Base-by-base conservation (phyloP, 163 green algal species). In the Picocystis sp. region DNA sequence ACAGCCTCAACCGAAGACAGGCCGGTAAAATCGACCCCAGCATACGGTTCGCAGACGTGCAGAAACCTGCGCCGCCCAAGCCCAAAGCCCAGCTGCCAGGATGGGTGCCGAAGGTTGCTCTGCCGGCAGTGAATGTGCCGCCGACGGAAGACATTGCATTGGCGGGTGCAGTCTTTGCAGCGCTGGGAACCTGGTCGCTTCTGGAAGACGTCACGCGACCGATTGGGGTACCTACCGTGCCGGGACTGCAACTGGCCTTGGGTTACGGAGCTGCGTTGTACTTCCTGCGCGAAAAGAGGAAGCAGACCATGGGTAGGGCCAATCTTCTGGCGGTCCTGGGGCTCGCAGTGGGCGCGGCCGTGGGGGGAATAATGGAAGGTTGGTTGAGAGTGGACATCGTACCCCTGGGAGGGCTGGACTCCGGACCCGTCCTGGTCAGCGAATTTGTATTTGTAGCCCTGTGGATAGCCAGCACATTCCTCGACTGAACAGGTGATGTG, bases 381-480 rank as follows among this genome's bases (percentile, higher is more conserved):
- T 93, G 78, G 76, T 65, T 93, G 42, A 60, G 77, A 3, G 83
- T 94, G 12, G 84, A 94, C 58, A 83, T 93, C 46, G 74, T 92
- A 11, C 83, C 83, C 0, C 57, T 93, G 11, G 65, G 73, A 52
- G 80, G 84, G 45, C 69, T 83, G 45, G 43, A 49, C 17, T 81
- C 75, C 2, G 69, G 72, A 8, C 70, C 65, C 14, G 72, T 74
- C 11, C 62, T 83, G 23, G 61, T 79, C n/a, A 60, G 65, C 21
- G 70, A 79, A 33, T 75, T 72, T 22, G 55, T 55, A 29, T 62
- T 83, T 22, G 11, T 75, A 3, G 51, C 53, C 3, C 34, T 76
- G 2, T 71, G 57, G 23, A 43, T 62, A 22, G 49, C 56, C 6
- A 60, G 48, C 45, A 52, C 64, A 9, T 75, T 72, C 53, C 50